Base-by-base conservation (phyloP, 805 yeast species). In the Zygosaccharomyces bailii region DNA sequence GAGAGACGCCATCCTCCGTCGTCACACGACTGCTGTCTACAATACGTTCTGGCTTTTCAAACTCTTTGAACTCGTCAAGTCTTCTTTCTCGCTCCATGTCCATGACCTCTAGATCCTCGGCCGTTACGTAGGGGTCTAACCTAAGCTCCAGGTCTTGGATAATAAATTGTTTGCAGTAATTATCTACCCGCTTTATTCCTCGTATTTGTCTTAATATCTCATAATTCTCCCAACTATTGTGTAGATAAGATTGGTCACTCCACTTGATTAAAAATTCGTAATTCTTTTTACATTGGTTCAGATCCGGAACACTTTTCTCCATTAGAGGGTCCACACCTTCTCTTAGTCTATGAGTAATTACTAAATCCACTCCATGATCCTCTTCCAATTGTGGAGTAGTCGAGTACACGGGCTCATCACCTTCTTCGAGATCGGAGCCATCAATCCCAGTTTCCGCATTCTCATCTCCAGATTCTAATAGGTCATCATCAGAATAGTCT, bases 71-170 rank as follows among this genome's bases (percentile, higher is more conserved):
- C 55, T 86, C 91, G 51, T 91, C 98, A 31, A 86, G 71, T 60
- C 83, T 75, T 37, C 96, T 75, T 60, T 89, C 97, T 20, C 81
- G 77, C 57, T 91, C 98, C 52, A 91, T 76, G 57, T 89, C 96
- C 89, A 91, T 83, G 16, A 88, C 83, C 65, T 91, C 99, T 31
- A 91, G 73, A 53, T 93, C 98, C 66, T 91, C 99, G 43, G 85
- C 77, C 0, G 96, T 87, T 3, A 95, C 86, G 46, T 70, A 66
- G 0, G 96, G 86, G 59, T 91, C 97, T 37, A 70, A 71, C 54
- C 96, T 75, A 34, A 89, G 74, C 57, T 86, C 86, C 54, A 78
- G 78, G 59, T 90, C 96, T 46, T 76, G 67, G 5, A 86, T 68
- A 44, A 93, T 79, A 57, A 68, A 79, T 56, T 84, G 88, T 58